Evolutionary conservation across 2,329 filamentous ascomycete genomes (phyloP).

Genomic region (Cytospora paraplurivora): DNA sequence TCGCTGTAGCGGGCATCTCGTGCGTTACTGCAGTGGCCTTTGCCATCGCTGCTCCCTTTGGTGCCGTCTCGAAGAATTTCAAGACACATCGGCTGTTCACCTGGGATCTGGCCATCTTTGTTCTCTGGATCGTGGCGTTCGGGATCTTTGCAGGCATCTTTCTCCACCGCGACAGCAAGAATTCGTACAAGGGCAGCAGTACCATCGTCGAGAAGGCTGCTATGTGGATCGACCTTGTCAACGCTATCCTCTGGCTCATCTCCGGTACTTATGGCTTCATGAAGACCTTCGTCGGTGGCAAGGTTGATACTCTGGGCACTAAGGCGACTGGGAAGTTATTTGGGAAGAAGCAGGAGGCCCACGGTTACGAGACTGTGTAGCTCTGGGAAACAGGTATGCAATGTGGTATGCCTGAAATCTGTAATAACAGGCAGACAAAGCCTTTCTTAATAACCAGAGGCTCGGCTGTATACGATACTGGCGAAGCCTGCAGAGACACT

Average conservation of each 20-base stretch:
- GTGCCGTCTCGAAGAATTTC: constrained; percentile 39
- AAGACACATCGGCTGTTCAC: constrained; percentile 48
- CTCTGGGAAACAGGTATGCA: not conserved
- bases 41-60: constrained; percentile 41
- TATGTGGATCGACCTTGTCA: constrained; percentile 72
- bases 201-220: constrained; percentile 65
- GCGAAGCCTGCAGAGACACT: too few relatives aligned
- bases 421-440: constrained; percentile 1
- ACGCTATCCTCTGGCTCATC: constrained; percentile 66
- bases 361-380: constrained; percentile 12
- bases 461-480: not conserved
- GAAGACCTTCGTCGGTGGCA: constrained; percentile 46
- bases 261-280: constrained; percentile 46
- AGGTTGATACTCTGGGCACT: constrained; percentile 42
- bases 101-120: constrained; percentile 47
- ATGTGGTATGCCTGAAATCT: not conserved
- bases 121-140: constrained; percentile 67
- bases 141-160: constrained; percentile 74
- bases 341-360: constrained; percentile 4
- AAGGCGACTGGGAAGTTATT: constrained; percentile 45
- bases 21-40: constrained; percentile 53
- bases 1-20: constrained; percentile 57
- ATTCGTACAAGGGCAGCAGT: constrained; percentile 49
- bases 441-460: not conserved
- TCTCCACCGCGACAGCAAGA: constrained; percentile 58